Evolutionary conservation across 1,284 basidiomycete species (phyloP).

Genomic region (Marasmius oreades): DNA sequence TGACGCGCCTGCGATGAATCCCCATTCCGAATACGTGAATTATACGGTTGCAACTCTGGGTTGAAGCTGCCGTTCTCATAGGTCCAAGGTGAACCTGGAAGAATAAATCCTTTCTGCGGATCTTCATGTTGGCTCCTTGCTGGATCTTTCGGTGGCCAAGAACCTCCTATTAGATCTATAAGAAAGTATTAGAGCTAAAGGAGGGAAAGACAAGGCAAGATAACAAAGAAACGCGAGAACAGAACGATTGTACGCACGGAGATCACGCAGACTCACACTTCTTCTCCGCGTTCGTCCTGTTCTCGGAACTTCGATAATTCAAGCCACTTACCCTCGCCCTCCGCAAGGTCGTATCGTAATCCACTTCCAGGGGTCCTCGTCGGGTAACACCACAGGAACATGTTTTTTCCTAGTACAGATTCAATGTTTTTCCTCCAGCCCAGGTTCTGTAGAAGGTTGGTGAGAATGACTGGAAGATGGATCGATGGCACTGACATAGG

Average conservation of each 20-base stretch:
- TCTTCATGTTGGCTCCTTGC: slow-evolving; percentile 30
- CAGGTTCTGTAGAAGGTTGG: slow-evolving; percentile 56
- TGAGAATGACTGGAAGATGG: slow-evolving; percentile 8
- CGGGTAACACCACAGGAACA: slow-evolving; percentile 83
- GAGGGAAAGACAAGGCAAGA: slow-evolving; percentile 7
- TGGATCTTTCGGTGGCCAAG: slow-evolving; percentile 63
- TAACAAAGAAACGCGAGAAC: background rate
- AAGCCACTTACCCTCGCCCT: slow-evolving; percentile 77
- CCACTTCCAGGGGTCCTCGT: slow-evolving; percentile 67
- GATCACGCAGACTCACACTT: slow-evolving; percentile 1
- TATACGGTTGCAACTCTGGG: slow-evolving; percentile 66
- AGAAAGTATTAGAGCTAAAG: background rate
- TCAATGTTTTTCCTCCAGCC: slow-evolving; percentile 71
- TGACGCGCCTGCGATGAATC: slow-evolving; percentile 14
- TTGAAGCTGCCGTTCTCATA: slow-evolving; percentile 77
- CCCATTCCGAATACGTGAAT: slow-evolving; percentile 31
- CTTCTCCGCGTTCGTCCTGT: slow-evolving; percentile 11
- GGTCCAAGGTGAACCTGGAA: slow-evolving; percentile 75
- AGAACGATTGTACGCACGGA: slow-evolving; percentile 4
- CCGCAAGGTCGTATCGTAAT: slow-evolving; percentile 69
- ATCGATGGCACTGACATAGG: slow-evolving; percentile 64
- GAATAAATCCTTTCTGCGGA: slow-evolving; percentile 37
- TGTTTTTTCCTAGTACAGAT: slow-evolving; percentile 73
- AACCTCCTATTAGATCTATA: slow-evolving; percentile 1
- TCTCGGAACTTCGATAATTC: slow-evolving; percentile 31